Conservation (phyloP, 306 rosid genomes). For the Dicorynia guianensis region DNA sequence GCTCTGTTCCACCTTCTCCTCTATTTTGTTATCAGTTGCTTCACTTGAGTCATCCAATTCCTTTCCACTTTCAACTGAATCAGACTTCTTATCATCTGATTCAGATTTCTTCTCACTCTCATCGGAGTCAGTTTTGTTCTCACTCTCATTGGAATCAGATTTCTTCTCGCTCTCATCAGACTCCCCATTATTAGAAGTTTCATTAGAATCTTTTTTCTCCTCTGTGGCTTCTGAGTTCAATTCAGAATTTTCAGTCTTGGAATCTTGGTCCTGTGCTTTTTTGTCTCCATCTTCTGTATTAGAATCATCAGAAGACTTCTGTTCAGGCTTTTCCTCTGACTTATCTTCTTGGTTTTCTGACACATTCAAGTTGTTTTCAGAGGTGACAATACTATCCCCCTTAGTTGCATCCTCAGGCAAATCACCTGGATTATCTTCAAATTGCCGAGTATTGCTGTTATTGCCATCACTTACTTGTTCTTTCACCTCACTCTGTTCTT, state of each 20-base stretch:
- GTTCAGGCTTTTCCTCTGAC: conserved; percentile 48
- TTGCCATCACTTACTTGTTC: conserved; percentile 51
- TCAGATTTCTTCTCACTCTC: conserved; percentile 49
- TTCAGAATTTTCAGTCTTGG: conserved; percentile 52
- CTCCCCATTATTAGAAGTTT: conserved; percentile 21
- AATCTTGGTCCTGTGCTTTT: conserved; percentile 35
- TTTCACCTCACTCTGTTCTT: conserved; percentile 51
- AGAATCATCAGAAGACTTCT: conserved; percentile 49
- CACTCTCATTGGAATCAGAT: conserved; percentile 42
- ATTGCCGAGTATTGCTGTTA: conserved; percentile 58
- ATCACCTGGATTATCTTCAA: conserved; percentile 78
- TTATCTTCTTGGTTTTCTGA: conserved; percentile 43
- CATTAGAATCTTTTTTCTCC: conserved; percentile 14
- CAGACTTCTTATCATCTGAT: conserved; percentile 49
- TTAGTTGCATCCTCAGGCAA: conserved; percentile 75
- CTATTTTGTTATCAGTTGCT: conserved; percentile 45
- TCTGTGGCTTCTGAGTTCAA: conserved; percentile 37
- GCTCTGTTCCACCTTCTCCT: conserved; percentile 63
- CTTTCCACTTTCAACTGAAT: conserved; percentile 51
- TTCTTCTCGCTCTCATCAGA: conserved; percentile 45
- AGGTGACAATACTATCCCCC: conserved; percentile 52
- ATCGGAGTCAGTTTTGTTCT: conserved; percentile 20
- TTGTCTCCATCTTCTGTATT: conserved; percentile 51
- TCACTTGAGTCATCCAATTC: conserved; percentile 50
- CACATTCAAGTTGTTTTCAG: conserved; percentile 41